Evolutionary conservation across 257 asterid genomes (phyloP).

Genomic region (Rauvolfia tetraphylla): DNA sequence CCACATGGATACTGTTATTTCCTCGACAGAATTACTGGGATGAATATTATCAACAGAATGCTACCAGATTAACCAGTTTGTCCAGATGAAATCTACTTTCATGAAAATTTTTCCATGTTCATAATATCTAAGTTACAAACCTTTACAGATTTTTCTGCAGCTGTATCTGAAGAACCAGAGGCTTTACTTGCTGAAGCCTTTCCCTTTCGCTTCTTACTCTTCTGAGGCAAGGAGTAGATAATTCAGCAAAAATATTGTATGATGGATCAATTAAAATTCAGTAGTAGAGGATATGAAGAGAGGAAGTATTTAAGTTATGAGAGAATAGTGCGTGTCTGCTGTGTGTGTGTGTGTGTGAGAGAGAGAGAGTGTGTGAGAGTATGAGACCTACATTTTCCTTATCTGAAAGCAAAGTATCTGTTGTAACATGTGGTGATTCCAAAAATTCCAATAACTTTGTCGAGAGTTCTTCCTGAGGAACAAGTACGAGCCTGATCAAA

Average conservation of each 20-base stretch:
- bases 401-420: conserved; percentile 72
- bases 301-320: background rate
- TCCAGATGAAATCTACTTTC: background rate
- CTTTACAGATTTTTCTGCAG: conserved; percentile 50
- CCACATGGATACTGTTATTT: background rate
- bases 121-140: conserved; percentile 27
- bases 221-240: conserved; percentile 21
- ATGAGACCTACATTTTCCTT: conserved; percentile 50
- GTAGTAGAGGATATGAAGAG: background rate
- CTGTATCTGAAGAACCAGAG: conserved; percentile 36
- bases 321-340: background rate
- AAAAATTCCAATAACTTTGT: conserved; percentile 68
- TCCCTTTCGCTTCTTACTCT: conserved; percentile 59
- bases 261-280: conserved; percentile 4
- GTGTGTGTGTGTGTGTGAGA: background rate
- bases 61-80: background rate
- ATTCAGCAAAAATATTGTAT: background rate
- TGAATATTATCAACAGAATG: background rate
- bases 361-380: background rate
- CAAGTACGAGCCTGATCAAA: background rate
- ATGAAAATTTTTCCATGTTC: background rate
- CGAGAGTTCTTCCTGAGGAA: conserved; percentile 70
- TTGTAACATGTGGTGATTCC: conserved; percentile 89
- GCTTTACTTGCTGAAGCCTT: conserved; percentile 46
- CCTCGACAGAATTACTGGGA: background rate